Evolutionary conservation across 2,329 filamentous ascomycete genomes (phyloP).

Genomic region (Scolecobasidium constrictum): DNA sequence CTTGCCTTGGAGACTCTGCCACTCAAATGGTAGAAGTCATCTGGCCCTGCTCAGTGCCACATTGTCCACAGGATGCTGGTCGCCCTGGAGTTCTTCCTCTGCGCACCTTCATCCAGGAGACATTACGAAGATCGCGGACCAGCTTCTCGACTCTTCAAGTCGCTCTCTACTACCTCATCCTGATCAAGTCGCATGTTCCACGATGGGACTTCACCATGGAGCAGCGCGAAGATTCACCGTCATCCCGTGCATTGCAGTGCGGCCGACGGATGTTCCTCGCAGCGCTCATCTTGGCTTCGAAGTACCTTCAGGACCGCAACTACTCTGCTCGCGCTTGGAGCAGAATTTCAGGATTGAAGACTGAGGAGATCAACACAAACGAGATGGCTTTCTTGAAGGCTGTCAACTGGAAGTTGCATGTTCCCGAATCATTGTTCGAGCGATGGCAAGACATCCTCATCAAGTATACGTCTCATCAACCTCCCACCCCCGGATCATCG

Average conservation of each 20-base stretch:
- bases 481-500: slow-evolving; percentile 20
- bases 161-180: slow-evolving; percentile 87
- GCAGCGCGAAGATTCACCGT: slow-evolving; percentile 61
- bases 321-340: slow-evolving; percentile 97
- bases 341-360: slow-evolving; percentile 94
- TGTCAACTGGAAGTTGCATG: slow-evolving; percentile 90
- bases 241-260: slow-evolving; percentile 76
- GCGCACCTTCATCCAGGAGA: slow-evolving; percentile 95
- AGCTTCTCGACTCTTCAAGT: slow-evolving; percentile 98
- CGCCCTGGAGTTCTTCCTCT: slow-evolving; percentile 79
- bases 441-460: slow-evolving; percentile 90
- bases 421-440: slow-evolving; percentile 78
- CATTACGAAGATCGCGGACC: slow-evolving; percentile 82
- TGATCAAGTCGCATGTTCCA: slow-evolving; percentile 85
- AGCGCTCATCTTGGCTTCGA: slow-evolving; percentile 88
- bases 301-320: slow-evolving; percentile 96
- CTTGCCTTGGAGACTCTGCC: slow-evolving; percentile 64
- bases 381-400: slow-evolving; percentile 84
- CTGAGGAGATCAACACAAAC: slow-evolving; percentile 90
- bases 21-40: slow-evolving; percentile 96
- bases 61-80: slow-evolving; percentile 55
- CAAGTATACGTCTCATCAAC: slow-evolving; percentile 53
- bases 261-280: slow-evolving; percentile 96
- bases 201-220: slow-evolving; percentile 77
- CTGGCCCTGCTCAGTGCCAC: slow-evolving; percentile 81